Conservation (phyloP, 768 basidiomycete species). For the Podaxis carcinomalis region DNA sequence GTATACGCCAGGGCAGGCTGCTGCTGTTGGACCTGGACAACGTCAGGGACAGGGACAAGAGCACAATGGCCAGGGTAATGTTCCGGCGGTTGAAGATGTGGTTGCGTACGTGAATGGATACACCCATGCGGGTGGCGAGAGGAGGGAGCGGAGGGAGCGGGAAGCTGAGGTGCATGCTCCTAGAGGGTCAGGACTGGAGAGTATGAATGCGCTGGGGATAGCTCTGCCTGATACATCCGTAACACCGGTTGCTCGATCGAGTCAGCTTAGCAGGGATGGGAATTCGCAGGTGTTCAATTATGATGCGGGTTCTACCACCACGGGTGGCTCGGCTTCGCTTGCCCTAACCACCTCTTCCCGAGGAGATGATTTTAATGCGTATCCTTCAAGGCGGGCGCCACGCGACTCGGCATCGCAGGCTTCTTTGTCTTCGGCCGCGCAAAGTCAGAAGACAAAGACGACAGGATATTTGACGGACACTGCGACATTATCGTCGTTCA, state of each 20-base stretch:
- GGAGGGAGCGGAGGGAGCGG: constrained; percentile 2
- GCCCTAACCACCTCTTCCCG: not conserved
- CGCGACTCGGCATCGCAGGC: not conserved
- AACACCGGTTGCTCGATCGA: not conserved
- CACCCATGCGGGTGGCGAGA: constrained; percentile 1
- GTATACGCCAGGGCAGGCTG: constrained; percentile 8
- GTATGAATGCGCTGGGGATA: not conserved
- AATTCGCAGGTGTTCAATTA: constrained; percentile 5
- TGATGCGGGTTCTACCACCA: not conserved
- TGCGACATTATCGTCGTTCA: not conserved
- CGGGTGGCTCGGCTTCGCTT: not conserved
- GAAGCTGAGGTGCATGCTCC: not conserved
- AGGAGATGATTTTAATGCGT: not conserved
- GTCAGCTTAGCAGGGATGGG: constrained; percentile 2
- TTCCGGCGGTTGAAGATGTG: not conserved
- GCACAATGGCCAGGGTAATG: not conserved
- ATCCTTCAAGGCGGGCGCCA: not conserved
- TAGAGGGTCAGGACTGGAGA: not conserved
- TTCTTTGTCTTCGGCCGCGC: not conserved
- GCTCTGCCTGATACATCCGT: not conserved
- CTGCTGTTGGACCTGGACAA: not conserved
- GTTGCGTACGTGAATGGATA: not conserved
- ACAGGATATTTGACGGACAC: constrained; percentile 4
- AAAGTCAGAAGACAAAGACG: not conserved
- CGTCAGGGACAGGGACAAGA: not conserved